Conservation (phyloP, 768 basidiomycete genomes). For the Tubosaeta brunneosetosa region DNA sequence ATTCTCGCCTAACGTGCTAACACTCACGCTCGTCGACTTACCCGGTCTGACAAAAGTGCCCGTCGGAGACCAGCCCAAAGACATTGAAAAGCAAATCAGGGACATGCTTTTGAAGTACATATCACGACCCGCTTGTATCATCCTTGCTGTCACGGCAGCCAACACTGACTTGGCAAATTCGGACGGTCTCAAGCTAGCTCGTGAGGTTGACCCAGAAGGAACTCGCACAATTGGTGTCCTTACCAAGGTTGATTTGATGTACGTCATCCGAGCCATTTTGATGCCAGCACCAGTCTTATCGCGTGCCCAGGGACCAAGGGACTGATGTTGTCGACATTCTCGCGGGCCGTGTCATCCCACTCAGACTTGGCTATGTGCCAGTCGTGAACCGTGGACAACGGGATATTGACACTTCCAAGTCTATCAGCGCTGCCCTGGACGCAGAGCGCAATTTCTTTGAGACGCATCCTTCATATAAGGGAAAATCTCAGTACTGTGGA, state of each 20-base stretch:
- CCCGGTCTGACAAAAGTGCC: slow-evolving; percentile 95
- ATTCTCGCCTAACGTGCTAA: slow-evolving; percentile 95
- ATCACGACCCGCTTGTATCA: slow-evolving; percentile 90
- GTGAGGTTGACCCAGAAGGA: slow-evolving; percentile 97
- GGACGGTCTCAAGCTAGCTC: slow-evolving; percentile 91
- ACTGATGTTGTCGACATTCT: slow-evolving; percentile 99
- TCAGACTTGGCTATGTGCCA: slow-evolving; percentile 95
- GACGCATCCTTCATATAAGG: slow-evolving; percentile 86
- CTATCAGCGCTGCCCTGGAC: slow-evolving; percentile 83
- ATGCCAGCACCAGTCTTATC: slow-evolving; percentile 2
- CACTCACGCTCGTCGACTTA: slow-evolving; percentile 94
- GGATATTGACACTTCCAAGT: slow-evolving; percentile 87
- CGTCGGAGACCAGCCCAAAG: slow-evolving; percentile 92
- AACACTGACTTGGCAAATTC: slow-evolving; percentile 98
- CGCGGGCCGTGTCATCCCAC: slow-evolving; percentile 92
- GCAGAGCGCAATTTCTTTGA: slow-evolving; percentile 92
- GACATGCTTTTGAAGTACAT: slow-evolving; percentile 98
- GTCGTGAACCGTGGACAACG: slow-evolving; percentile 98
- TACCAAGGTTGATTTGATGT: slow-evolving; percentile 99
- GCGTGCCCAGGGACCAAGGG: slow-evolving; percentile 74
- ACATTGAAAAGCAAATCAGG: slow-evolving; percentile 95
- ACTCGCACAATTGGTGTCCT: slow-evolving; percentile 96
- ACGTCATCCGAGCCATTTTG: slow-evolving; percentile 30
- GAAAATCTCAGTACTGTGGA: slow-evolving; percentile 94
- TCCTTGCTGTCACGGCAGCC: slow-evolving; percentile 93